Percentiles rank a stretch among this genome's conserved stretches.
These are phyloP conservation scores for Triglochin maritima DNA, from an alignment of 106 monocot species.

Conservation along the genomic window DNA sequence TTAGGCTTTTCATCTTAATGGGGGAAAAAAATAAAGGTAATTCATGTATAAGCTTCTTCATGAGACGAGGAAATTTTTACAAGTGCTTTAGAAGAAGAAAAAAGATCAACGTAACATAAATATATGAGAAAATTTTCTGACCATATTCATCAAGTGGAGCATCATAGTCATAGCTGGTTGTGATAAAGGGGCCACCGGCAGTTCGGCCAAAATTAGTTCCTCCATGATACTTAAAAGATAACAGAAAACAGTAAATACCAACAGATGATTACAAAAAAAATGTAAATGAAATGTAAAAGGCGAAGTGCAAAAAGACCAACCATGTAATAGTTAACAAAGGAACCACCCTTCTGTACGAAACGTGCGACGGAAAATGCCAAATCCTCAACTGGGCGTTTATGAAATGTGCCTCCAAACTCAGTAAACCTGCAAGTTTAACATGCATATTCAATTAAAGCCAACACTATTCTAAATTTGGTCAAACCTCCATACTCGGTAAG, in stretches of 20 bases:
- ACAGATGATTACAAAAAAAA: background rate
- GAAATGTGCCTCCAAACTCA: conserved; percentile 77
- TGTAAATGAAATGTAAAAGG: background rate
- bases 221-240: conserved; percentile 60
- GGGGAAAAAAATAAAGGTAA: too few species aligned
- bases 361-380: conserved; percentile 91
- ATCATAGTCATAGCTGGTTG: conserved; percentile 97
- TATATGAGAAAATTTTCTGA: conserved; percentile 8
- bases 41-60: too few species aligned
- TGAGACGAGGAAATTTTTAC: too few species aligned
- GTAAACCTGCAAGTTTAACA: conserved; percentile 53
- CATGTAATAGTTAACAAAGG: conserved; percentile 96
- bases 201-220: conserved; percentile 98
- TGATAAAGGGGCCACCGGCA: conserved; percentile 96
- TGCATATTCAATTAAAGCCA: background rate
- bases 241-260: background rate
- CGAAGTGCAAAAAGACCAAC: conserved; percentile 17
- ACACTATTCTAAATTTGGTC: background rate
- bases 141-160: conserved; percentile 98
- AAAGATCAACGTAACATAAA: background rate
- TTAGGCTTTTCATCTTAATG: too few species aligned
- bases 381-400: conserved; percentile 79
- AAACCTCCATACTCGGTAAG: background rate
- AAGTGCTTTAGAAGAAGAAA: too few species aligned
- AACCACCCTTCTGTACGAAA: conserved; percentile 85